Evolutionary conservation across 1,284 basidiomycete species (phyloP), one percentile per base, ranked within the genome.

Genomic region (Cryptococcus maquisensis): DNA sequence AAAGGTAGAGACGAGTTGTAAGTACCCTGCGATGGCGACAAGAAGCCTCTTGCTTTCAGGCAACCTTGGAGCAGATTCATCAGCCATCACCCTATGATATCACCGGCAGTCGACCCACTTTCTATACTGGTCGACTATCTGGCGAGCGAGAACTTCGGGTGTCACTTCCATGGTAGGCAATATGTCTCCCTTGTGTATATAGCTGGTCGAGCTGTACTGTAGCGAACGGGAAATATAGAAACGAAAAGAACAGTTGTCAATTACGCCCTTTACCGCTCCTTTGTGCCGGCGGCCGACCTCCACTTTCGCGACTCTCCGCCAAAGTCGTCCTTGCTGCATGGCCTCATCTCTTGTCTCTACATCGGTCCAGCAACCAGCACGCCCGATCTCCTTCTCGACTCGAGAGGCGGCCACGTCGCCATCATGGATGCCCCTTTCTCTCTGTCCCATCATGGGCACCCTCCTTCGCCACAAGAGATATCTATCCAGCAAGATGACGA

Each of bases 1-100:
- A n/a, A 16, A 21, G 28, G 35, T 1, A 20, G 16, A 49, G 21
- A 36, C 12, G 12, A 21, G 18, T 6, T 18, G 7, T 5, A 51
- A 47, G 32, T 37, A 58, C 56, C 58, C 58, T 15, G 55, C 58
- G 37, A 60, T 45, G 12, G 51, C 58, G 9, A 60, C 49, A 3
- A 60, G 49, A 18, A 60, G 47, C 44, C 58, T 39, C 23, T 51
- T n/a, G 44, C 54, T 45, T 2, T 26, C 15, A 1, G 51, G 54
- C 21, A 56, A 32, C n/a, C 58, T 60, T 36, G 15, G 20, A 26
- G 26, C 36, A 4, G 13, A 37, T 26, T 7, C 9, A 28, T 38
- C 21, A 49, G 47, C n/a, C 21, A 0, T 39, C 16, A 1, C 26
- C 16, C 16, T 16, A 39, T 42, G 43, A 2, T 32, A 2, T 7